Percentiles rank a stretch among this genome's conserved stretches.
These are phyloP conservation scores for Chaetomiaceae sp. DNA, from an alignment of 2,329 filamentous ascomycete genomes.

Conservation along the genomic window DNA sequence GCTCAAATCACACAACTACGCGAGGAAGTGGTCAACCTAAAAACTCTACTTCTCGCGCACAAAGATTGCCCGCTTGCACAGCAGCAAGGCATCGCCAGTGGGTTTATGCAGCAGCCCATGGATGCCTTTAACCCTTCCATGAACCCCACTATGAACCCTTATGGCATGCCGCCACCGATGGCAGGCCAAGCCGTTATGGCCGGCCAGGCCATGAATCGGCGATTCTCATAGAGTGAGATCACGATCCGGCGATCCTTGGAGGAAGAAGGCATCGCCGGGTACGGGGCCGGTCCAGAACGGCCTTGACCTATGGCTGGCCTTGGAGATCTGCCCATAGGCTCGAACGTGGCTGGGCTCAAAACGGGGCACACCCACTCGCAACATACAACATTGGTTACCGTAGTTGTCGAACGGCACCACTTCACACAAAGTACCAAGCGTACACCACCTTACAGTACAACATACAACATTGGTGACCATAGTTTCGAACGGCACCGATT, in stretches of 20 bases:
- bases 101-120: conserved; percentile 53
- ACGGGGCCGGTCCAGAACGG: too few species aligned
- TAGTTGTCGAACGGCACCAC: too few species aligned
- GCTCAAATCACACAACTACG: conserved; percentile 78
- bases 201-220: conserved; percentile 50
- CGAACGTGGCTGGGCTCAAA: too few species aligned
- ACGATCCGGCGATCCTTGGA: background rate
- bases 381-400: too few species aligned
- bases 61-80: conserved; percentile 95
- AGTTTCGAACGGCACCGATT: too few species aligned
- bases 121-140: conserved; percentile 53
- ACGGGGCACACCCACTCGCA: too few species aligned
- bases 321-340: background rate
- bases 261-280: too few species aligned
- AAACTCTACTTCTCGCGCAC: conserved; percentile 86
- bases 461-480: too few species aligned
- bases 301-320: background rate
- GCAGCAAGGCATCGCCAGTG: conserved; percentile 66
- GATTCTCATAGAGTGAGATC: conserved; percentile 46
- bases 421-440: too few species aligned
- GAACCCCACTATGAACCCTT: conserved; percentile 56
- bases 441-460: too few species aligned
- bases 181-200: conserved; percentile 41
- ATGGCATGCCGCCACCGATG: conserved; percentile 53
- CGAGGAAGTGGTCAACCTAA: conserved; percentile 92